Evolutionary conservation across 1,284 basidiomycete species (phyloP).

Genomic region (Inonotus obliquus): DNA sequence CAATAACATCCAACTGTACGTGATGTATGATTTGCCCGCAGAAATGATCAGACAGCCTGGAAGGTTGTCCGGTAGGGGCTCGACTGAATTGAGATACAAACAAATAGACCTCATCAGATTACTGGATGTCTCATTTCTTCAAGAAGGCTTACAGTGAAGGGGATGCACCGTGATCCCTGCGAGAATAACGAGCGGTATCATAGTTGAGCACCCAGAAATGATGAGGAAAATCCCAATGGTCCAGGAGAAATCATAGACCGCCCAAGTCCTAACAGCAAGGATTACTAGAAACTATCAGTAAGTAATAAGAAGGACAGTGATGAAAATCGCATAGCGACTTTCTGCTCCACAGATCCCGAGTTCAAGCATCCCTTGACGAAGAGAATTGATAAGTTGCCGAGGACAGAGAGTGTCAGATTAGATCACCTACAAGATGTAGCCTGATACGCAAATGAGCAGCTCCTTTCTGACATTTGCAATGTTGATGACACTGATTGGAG

Average conservation of each 20-base stretch:
- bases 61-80: not conserved
- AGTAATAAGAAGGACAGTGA: not conserved
- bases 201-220: not conserved
- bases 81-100: not conserved
- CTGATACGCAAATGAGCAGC: not conserved
- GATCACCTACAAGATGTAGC: not conserved
- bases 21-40: not conserved
- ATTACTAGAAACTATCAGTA: not conserved
- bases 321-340: not conserved
- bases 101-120: too few species aligned
- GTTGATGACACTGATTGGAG: not conserved
- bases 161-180: not conserved
- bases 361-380: not conserved
- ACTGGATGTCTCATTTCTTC: too few species aligned
- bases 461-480: not conserved
- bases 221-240: not conserved
- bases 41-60: not conserved
- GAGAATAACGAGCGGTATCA: not conserved
- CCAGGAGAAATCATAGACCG: not conserved
- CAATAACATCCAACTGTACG: not conserved
- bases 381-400: not conserved
- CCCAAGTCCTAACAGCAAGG: not conserved
- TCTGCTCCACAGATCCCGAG: not conserved
- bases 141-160: not conserved
- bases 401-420: too few species aligned